phyloP scores from a whole-genome alignment of 441 rosid species.

The Jatropha multifida region DNA sequence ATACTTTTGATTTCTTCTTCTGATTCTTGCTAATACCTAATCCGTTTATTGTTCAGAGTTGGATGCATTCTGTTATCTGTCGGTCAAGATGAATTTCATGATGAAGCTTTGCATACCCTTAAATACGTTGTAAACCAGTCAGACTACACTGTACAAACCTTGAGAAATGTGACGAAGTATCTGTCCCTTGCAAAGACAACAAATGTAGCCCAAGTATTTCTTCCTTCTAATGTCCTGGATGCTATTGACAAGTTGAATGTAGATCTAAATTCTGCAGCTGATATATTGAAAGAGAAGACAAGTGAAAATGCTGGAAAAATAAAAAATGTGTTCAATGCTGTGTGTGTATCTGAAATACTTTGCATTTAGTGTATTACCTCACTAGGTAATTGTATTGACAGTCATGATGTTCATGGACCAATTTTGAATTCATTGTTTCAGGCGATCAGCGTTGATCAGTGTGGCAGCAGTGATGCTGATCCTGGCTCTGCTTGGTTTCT shows the following conservation, averaged over 20 bases:
- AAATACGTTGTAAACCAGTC: constrained; percentile 88
- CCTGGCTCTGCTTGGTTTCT: constrained; percentile 72
- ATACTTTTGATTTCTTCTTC: constrained; percentile 1
- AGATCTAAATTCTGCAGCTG: constrained; percentile 75
- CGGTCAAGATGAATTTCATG: constrained; percentile 80
- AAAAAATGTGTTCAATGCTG: constrained; percentile 56
- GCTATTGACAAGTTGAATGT: constrained; percentile 72
- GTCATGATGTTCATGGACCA: constrained; percentile 6
- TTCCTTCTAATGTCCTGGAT: constrained; percentile 65
- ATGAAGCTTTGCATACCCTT: constrained; percentile 68
- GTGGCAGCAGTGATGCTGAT: constrained; percentile 89
- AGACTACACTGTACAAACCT: constrained; percentile 78
- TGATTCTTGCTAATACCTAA: constrained; percentile 7
- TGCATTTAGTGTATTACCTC: constrained; percentile 7
- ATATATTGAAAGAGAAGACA: constrained; percentile 64
- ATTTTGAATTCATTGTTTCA: constrained; percentile 33
- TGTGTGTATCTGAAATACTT: constrained; percentile 49
- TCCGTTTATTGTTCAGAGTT: constrained; percentile 43
- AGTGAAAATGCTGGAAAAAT: constrained; percentile 66
- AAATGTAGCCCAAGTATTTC: constrained; percentile 70
- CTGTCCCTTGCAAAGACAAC: constrained; percentile 86
- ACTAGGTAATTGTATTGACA: constrained; percentile 8
- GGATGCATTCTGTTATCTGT: constrained; percentile 90
- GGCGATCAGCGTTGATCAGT: constrained; percentile 70
- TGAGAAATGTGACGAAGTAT: constrained; percentile 81